These are phyloP conservation scores for Neoscytalidium dimidiatum DNA, from an alignment of 2,329 filamentous ascomycete species.

Conservation along the genomic window DNA sequence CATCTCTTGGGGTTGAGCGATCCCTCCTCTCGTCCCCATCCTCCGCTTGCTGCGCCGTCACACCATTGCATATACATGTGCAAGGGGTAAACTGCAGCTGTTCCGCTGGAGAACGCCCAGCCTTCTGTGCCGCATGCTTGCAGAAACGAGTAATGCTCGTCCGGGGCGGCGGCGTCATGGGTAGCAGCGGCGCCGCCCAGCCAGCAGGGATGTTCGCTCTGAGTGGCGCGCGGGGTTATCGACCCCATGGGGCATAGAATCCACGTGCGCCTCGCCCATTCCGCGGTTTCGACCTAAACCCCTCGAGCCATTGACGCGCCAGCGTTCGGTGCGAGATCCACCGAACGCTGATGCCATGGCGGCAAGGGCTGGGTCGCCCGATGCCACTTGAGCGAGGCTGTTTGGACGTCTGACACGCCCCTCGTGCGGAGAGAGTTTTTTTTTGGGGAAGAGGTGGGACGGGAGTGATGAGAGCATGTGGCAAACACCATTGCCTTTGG, in stretches of 20 bases:
- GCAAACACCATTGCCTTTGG: background rate
- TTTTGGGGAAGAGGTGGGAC: background rate
- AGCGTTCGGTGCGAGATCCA: background rate
- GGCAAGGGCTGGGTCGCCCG: background rate
- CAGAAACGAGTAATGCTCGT: too few species aligned
- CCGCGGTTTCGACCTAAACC: background rate
- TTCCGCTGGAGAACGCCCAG: background rate
- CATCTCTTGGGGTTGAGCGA: background rate
- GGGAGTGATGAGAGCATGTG: background rate
- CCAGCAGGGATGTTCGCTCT: background rate
- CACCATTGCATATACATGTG: too few species aligned
- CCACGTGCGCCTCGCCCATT: background rate
- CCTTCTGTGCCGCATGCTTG: background rate
- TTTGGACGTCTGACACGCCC: background rate
- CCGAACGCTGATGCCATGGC: background rate
- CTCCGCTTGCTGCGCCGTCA: too few species aligned
- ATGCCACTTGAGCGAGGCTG: background rate
- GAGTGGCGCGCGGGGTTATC: background rate
- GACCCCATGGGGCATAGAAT: conserved; percentile 1
- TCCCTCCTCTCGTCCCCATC: too few species aligned
- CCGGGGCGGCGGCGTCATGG: too few species aligned
- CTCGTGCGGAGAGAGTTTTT: background rate
- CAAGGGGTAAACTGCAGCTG: too few species aligned
- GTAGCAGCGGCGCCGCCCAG: too few species aligned
- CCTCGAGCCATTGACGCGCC: background rate